Evolutionary conservation across 2,329 filamentous ascomycete species (phyloP), one percentile per base, ranked within the genome.

Genomic region (Xylariaceae sp.): DNA sequence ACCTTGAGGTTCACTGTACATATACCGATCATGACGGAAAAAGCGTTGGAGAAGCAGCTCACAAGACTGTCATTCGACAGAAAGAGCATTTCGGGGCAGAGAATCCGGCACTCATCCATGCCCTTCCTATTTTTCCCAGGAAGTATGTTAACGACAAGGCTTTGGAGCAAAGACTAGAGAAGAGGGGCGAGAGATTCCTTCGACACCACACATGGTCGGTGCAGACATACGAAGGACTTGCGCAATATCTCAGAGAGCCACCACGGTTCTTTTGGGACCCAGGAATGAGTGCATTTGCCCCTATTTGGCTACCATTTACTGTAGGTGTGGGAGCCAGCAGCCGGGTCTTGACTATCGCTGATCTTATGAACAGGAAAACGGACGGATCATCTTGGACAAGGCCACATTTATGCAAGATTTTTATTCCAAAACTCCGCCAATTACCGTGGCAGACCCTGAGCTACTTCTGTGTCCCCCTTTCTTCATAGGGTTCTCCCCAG

Each of bases 21-120:
- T 53, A 53, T 35, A 51, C 46, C n/a, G 50, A 51, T 29, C 43
- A 43, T 28, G 36, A 53, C 24, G 51, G 51, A n/a, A 41, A 43
- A 15, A 19, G 22, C 2, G 36, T 34, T 6, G 51, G 51, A 6
- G 15, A 30, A 11, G 41, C 51, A 11, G 37, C 16, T 9, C 28
- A 44, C 26, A 42, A 13, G 9, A 13, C 46, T 26, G 13, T 16
- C 3, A 38, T 54, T 11, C 7, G 32, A 11, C 51, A 54, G 9
- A 50, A 52, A 18, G 22, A 26, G 16, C 28, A 33, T 32, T 52
- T 50, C 16, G 41, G 44, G 3, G 44, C 26, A 4, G 43, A 43
- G 3, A 46, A 43, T 17, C 40, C 43, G 17, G 34, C 40, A 2
- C 15, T 19, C 4, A 43, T 46, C 12, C 34, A 16, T 3, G 37